Evolutionary conservation across 345 rosid genomes (phyloP), one percentile per base, ranked within the genome.

Genomic region (Sonneratia alba): DNA sequence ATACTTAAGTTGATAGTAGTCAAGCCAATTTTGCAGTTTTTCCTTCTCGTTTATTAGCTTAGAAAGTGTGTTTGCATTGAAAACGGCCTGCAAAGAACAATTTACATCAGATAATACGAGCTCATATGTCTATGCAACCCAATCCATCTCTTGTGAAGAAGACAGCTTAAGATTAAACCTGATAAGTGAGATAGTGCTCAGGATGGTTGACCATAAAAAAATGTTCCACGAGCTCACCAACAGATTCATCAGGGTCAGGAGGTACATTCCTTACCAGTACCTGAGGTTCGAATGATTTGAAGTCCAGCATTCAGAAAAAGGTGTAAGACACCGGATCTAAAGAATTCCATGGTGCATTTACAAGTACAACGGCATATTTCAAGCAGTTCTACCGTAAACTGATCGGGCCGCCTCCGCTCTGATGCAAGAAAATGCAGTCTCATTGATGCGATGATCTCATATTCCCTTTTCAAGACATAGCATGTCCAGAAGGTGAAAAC

Each of bases 151-250:
- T 24, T 15, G 59, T 27, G 16, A 36, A 42, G 43, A 16, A 61
- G 9, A 15, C 64, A 71, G 49, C 22, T 68, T 21, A 76, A 59
- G 70, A 66, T 70, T 81, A 70, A 77, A 91, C 98, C 97, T 88
- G 98, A 75, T 90, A 86, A 75, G 83, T 90, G 59, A 91, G 96
- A 79, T 84, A 91, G 74, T 86, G 79, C 71, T 87, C 87, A 51
- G 97, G 90, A 85, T 91, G 98, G 77, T 94, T 94, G 78, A 94
- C 98, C 53, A 85, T 81, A 78, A 94, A 91, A 77, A 90, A 91
- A 74, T 94, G 98, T 68, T 91, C 93, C 68, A 91, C 93, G 45
- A 87, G 92, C 73, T 94, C 91, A 76, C 86, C 73, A 45, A 90
- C 83, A 2, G 98, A 86, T 85, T 94, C 98, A 79, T 94, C 91